Conservation (phyloP, 2,329 filamentous ascomycete species). For the Calonectria montana region DNA sequence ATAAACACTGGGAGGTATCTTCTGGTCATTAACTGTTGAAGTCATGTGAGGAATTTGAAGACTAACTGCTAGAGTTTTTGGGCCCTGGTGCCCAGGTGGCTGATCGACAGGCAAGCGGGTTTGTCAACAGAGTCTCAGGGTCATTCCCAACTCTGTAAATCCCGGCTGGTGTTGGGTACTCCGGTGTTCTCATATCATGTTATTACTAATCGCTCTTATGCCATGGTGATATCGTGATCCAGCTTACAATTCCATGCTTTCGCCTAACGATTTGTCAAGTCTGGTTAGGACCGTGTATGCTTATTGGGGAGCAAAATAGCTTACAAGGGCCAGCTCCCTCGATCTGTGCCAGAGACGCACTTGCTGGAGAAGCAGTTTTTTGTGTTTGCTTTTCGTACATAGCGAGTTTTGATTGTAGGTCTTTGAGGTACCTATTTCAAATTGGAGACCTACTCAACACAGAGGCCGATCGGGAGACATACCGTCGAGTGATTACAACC, state of each 20-base stretch:
- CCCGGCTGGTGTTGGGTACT: background rate
- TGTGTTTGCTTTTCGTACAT: background rate
- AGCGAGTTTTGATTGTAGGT: background rate
- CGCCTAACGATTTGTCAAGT: background rate
- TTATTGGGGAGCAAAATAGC: background rate
- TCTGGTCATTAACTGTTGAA: background rate
- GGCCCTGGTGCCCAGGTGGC: background rate
- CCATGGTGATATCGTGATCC: background rate
- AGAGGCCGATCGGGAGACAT: background rate
- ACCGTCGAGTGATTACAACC: background rate
- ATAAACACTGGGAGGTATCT: background rate
- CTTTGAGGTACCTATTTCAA: background rate
- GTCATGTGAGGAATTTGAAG: background rate
- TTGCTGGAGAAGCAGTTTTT: background rate
- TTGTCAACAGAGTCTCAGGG: background rate
- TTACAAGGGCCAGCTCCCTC: background rate
- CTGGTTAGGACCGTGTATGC: background rate
- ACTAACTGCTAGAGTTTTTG: background rate
- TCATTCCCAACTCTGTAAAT: background rate
- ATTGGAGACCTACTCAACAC: background rate
- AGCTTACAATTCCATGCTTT: background rate
- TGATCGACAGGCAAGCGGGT: background rate
- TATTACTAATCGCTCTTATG: background rate
- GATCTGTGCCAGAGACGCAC: background rate
- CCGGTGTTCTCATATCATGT: background rate